Percentiles rank a stretch among this genome's conserved stretches.
Evolutionary conservation across 441 rosid species (phyloP).

Genomic region (Populus hybrid): DNA sequence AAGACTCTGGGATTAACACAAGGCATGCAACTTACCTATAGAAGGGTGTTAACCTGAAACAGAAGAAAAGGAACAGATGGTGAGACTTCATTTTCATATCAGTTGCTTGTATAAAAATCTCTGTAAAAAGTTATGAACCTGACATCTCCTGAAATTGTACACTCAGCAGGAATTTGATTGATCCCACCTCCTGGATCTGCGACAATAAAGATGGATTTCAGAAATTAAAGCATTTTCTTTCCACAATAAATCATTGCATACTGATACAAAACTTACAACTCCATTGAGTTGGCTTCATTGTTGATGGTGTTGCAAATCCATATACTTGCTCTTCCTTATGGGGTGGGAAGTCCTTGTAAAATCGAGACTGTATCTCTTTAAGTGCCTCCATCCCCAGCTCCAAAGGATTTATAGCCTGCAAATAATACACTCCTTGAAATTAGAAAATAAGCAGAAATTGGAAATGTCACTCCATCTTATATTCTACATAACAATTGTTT

Average conservation of each 20-base stretch:
- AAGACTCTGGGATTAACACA: not conserved
- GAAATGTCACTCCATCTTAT: not conserved
- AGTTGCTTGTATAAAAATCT: not conserved
- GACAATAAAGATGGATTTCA: conserved; percentile 13
- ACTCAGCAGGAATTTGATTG: conserved; percentile 94
- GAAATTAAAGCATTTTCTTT: conserved; percentile 15
- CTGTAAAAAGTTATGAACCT: conserved; percentile 44
- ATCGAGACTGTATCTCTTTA: conserved; percentile 67
- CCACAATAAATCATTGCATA: conserved; percentile 7
- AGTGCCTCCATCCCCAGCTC: conserved; percentile 89
- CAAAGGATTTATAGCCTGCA: conserved; percentile 85
- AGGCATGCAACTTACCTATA: conserved; percentile 63
- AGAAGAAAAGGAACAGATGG: conserved; percentile 17
- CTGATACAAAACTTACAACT: conserved; percentile 48
- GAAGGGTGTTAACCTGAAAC: conserved; percentile 87
- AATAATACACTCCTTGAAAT: conserved; percentile 19
- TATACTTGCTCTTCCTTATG: conserved; percentile 70
- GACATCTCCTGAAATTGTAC: conserved; percentile 85
- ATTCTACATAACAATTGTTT: not conserved
- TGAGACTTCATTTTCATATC: conserved; percentile 14
- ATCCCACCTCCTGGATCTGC: conserved; percentile 97
- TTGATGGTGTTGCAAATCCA: conserved; percentile 92
- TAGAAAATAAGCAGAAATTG: conserved; percentile 2
- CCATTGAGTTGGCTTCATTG: conserved; percentile 99
- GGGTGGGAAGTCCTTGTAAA: conserved; percentile 86